Evolutionary conservation across 495 filamentous ascomycete genomes (phyloP), one percentile per base, ranked within the genome.

Genomic region (Podospora anserina): DNA sequence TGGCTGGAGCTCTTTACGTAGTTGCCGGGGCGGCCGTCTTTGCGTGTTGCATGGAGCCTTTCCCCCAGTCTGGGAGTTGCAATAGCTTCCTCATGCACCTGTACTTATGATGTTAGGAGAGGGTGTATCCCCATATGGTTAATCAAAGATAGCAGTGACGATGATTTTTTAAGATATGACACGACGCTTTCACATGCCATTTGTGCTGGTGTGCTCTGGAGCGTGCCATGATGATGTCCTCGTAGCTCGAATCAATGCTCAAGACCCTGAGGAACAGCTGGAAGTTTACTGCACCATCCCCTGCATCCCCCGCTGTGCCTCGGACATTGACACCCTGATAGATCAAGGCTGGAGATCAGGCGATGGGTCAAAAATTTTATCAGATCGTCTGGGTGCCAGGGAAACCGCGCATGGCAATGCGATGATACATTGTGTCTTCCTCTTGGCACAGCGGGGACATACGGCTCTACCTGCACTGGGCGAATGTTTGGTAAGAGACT

Each of bases 71-170:
- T 64, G 74, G 39, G 70, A 69, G 76, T 68, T 58, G 55, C 67
- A 58, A 68, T 39, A 32, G 55, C 61, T 63, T 20, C n/a, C n/a
- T 28, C 60, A 71, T 68, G 69, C 69, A 66, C 70, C 73, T 81
- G 78, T 80, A 81, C 74, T 75, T 81, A 80, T 72, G 76, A 81
- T 71, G 72, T 74, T 77, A 64, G 74, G 65, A 68, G 72, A 76
- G 69, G 70, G 72, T 71, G 66, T 72, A 19, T 63, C 67, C 71
- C 66, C 57, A 74, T 63, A 74, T 68, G 72, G 72, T 74, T 81
- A 79, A 80, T 81, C 57, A 75, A 65, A 81, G 69, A 77, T 72
- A 72, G 70, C 68, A 66, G 70, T 71, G 49, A 73, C 69, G 72
- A 75, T 65, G 20, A 66, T 30, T 66, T 58, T 69, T 63, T 26